Percentiles rank a stretch among this genome's conserved stretches.
Conservation (phyloP, 805 yeast species). For the Nakazawaea ishiwadae region DNA sequence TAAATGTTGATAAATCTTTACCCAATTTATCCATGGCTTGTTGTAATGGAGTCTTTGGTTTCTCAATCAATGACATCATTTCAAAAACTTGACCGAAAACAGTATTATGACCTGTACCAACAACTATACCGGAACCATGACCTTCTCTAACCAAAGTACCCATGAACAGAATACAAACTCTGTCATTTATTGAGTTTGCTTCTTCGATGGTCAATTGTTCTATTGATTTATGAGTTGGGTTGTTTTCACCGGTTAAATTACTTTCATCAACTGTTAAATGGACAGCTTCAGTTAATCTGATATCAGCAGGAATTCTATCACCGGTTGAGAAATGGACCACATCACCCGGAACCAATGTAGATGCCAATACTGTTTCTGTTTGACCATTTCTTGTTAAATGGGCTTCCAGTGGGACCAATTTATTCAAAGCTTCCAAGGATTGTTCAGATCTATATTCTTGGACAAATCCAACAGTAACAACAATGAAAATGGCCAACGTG, state of each 20-base stretch:
- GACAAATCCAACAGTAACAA: conserved; percentile 94
- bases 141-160: conserved; percentile 97
- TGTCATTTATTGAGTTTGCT: conserved; percentile 56
- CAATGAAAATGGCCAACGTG: conserved; percentile 86
- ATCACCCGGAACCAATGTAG: conserved; percentile 93
- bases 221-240: conserved; percentile 69
- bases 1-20: conserved; percentile 77
- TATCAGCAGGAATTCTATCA: conserved; percentile 95
- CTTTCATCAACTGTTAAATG: conserved; percentile 89
- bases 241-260: conserved; percentile 91
- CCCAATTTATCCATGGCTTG: conserved; percentile 94
- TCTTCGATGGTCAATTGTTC: conserved; percentile 36
- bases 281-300: conserved; percentile 72
- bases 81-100: conserved; percentile 94
- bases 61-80: conserved; percentile 92
- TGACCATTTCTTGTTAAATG: conserved; percentile 81
- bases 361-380: conserved; percentile 78
- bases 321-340: conserved; percentile 86
- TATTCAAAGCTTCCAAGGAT: conserved; percentile 87
- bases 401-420: conserved; percentile 95
- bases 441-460: conserved; percentile 96
- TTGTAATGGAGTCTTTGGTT: conserved; percentile 97
- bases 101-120: conserved; percentile 84
- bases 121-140: conserved; percentile 87
- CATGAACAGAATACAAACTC: conserved; percentile 86